Evolutionary conservation across 1,139 yeast genomes (phyloP).

Genomic region (Hemisphaericaspora xylanilytica): DNA sequence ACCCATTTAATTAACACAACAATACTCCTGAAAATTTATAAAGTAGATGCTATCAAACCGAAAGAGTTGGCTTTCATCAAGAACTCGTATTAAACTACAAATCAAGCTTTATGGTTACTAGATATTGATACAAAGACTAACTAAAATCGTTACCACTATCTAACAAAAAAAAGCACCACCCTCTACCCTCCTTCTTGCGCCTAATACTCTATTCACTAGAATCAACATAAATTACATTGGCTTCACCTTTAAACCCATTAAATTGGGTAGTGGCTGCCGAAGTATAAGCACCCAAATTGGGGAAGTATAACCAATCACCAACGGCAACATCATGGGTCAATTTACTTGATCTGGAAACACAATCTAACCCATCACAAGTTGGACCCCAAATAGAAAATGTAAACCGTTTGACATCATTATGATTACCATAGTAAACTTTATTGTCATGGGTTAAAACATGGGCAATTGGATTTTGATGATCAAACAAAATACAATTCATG

Average conservation of each 20-base stretch:
- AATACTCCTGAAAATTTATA: no score
- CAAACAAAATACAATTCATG: slow-evolving; percentile 88
- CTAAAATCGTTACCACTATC: no score
- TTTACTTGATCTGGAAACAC: slow-evolving; percentile 55
- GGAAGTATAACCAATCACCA: slow-evolving; percentile 93
- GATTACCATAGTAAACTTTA: slow-evolving; percentile 42
- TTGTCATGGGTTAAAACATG: slow-evolving; percentile 57
- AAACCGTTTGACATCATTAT: slow-evolving; percentile 8
- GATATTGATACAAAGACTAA: no score
- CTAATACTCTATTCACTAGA: slow-evolving; percentile 30
- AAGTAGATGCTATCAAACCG: no score
- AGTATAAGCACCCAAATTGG: slow-evolving; percentile 90
- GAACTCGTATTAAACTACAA: no score
- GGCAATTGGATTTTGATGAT: slow-evolving; percentile 81
- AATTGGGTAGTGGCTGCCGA: slow-evolving; percentile 84
- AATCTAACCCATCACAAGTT: slow-evolving; percentile 95
- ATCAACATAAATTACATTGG: slow-evolving; percentile 61
- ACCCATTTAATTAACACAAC: no score
- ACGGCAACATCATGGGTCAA: slow-evolving; percentile 63
- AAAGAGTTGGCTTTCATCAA: no score
- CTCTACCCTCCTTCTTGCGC: background rate
- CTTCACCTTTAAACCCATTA: slow-evolving; percentile 73
- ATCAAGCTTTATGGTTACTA: no score
- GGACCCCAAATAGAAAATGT: slow-evolving; percentile 92
- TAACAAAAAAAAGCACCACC: no score